Conservation (phyloP, 2,329 filamentous ascomycete species). For the Aspergillus sp. region DNA sequence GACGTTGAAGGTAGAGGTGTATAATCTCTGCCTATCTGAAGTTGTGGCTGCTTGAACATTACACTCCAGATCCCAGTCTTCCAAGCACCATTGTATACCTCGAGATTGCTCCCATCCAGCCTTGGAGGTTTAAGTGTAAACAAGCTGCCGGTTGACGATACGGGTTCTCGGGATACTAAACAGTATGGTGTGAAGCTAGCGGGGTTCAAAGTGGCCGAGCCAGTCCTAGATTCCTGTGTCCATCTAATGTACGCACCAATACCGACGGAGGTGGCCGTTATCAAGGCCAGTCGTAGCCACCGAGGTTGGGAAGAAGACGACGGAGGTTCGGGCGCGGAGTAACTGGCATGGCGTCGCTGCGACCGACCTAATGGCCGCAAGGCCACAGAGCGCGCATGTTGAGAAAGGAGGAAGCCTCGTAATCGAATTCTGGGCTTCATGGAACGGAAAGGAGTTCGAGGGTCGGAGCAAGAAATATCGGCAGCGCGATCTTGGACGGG, state of each 20-base stretch:
- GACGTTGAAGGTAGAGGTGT: conserved; percentile 67
- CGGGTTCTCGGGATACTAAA: conserved; percentile 43
- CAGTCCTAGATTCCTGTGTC: conserved; percentile 19
- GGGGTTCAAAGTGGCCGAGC: conserved; percentile 34
- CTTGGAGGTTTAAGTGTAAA: conserved; percentile 43
- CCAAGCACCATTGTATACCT: conserved; percentile 52
- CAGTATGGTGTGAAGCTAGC: conserved; percentile 42
- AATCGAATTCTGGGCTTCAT: conserved; percentile 22
- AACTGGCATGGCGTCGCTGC: conserved; percentile 24
- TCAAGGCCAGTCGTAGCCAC: conserved; percentile 36
- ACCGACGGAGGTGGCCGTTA: conserved; percentile 37
- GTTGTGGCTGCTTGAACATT: conserved; percentile 88
- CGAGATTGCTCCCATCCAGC: conserved; percentile 31
- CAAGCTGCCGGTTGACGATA: conserved; percentile 49
- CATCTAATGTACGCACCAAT: conserved; percentile 38
- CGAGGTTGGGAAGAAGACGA: conserved; percentile 21
- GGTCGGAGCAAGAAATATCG: background rate
- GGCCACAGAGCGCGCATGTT: conserved; percentile 17
- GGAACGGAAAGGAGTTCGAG: background rate
- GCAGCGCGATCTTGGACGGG: background rate
- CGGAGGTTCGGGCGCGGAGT: conserved; percentile 20
- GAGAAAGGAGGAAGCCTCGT: conserved; percentile 15
- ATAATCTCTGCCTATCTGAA: conserved; percentile 90
- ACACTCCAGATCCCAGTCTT: conserved; percentile 76
- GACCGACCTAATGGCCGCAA: conserved; percentile 14